Base-by-base conservation (phyloP, 1,284 basidiomycete species). In the Chalciporus sp. region DNA sequence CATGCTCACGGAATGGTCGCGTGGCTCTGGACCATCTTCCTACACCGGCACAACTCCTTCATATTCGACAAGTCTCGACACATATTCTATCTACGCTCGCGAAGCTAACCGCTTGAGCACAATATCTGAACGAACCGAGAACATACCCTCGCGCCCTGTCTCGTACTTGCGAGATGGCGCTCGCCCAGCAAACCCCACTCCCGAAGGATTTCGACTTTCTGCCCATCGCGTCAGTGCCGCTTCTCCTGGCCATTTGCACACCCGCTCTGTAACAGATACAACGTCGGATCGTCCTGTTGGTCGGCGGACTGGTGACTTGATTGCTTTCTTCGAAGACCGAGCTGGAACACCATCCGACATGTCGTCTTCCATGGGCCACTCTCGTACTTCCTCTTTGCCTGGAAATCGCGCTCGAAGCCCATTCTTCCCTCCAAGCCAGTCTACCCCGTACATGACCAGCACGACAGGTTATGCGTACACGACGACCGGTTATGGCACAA, bases 251-350 rank as follows among this genome's bases (percentile, higher is more conserved):
- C 65, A 59, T 47, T 31, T 61, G 4, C 69, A 72, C 39, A 51
- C 40, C 52, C 66, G 69, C 26, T 62, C 67, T 11, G 49, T 43
- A 20, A 61, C 68, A 11, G 70, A 73, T 40, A 3, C 60, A 39
- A 52, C 56, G 4, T 56, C 67, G 57, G 72, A 70, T 19, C 63
- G 72, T 7, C 73, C 80, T 19, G 75, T 73, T 41, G 83, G 81
- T 7, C 81, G 82, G 31, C 80, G 86, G 16, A 79, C 87, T 0
- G 86, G 80, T 14, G 83, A 88, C 54, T 76, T 91, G 41, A 87
- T 88, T 42, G 87, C 89, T 0, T 82, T 86, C 41, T 92, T 90
- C 56, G 90, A 92, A 61, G 79, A 85, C 29, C 81, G 72, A 10
- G 67, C 68, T 2, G 57, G 60, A 0, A 56, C 65, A 1, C 67